Evolutionary conservation across 192 early-diverging fungal genomes (phyloP).

Genomic region (Dispira parvispora): DNA sequence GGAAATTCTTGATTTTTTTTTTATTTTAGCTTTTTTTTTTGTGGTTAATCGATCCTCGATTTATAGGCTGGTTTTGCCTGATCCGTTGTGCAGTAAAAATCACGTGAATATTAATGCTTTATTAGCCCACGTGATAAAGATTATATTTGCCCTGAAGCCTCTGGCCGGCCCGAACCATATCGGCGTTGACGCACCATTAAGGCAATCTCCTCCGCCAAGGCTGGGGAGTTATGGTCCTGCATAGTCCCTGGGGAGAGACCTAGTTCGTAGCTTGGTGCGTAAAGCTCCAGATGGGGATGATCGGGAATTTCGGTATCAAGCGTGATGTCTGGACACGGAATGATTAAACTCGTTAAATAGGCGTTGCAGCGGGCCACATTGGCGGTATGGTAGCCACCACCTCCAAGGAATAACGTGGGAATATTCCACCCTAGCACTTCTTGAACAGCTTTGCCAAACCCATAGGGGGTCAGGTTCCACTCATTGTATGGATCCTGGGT

Average conservation of each 20-base stretch:
- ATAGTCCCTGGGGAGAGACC: neutral
- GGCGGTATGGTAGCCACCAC: conserved; percentile 69
- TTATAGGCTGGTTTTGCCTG: too few relatives aligned
- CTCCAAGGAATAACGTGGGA: conserved; percentile 21
- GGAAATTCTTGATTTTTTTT: too few relatives aligned
- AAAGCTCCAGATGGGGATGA: conserved; percentile 48
- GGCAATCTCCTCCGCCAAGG: too few relatives aligned
- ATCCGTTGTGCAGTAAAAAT: too few relatives aligned
- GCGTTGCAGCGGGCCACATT: conserved; percentile 92
- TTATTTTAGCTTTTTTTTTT: too few relatives aligned
- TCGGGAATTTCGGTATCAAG: conserved; percentile 34
- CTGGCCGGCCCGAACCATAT: too few relatives aligned
- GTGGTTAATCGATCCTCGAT: too few relatives aligned
- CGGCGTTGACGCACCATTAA: too few relatives aligned
- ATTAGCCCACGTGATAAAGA: too few relatives aligned
- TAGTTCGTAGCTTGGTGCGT: conserved; percentile 14
- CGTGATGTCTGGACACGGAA: conserved; percentile 15
- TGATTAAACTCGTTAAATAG: conserved; percentile 75
- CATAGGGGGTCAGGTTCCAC: conserved; percentile 22
- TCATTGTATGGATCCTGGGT: conserved; percentile 24
- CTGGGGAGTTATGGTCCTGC: neutral
- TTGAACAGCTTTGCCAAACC: conserved; percentile 15
- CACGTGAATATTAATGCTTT: too few relatives aligned
- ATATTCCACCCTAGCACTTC: conserved; percentile 11
- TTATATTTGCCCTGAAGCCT: too few relatives aligned